Base-by-base conservation (phyloP, 2,329 filamentous ascomycete species). In the Dothistroma septosporum region DNA sequence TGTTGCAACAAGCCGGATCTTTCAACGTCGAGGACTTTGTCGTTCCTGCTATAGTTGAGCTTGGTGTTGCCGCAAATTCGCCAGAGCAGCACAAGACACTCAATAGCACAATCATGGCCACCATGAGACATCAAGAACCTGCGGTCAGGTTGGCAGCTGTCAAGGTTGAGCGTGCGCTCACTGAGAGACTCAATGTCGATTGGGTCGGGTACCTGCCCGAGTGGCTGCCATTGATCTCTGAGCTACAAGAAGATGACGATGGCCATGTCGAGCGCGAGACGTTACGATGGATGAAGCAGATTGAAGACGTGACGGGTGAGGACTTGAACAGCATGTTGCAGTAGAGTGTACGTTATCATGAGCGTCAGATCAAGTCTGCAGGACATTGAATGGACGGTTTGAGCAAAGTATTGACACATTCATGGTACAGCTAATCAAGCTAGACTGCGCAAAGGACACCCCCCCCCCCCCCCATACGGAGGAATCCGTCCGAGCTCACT, bases 171-270 rank as follows among this genome's bases (percentile, higher is more conserved):
- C 88, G 92, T 72, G 66, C 64, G 14, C 58, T 74, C 35, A 95
- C 92, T 12, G 86, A 89, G 67, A 82, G 85, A 53, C 77, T 97
- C 28, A 92, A 92, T 61, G 92, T 97, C 74, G 94, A 99, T 73
- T 99, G 94, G 94, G 78, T 99, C 61, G 85, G 87, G 1, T 84
- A 95, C 79, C 76, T 97, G 72, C 91, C 93, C 0, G 94, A 99
- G 82, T 97, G 97, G 89, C 78, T 99, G 74, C 93, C 95, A 21
- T 91, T 93, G 66, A 96, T 99, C 69, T 95, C 91, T 71, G 94
- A 99, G 79, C 76, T 96, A 71, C 89, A 96, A 78, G 94, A 99
- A 73, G 94, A 99, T 74, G 94, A 97, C 68, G 92, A 97, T 72
- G 94, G 97, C 78, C 82, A 83, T 31, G 93, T 99, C 24, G 94